A percentile compares a stretch with the other conserved stretches of the same genome.
Conservation (phyloP, 1,284 basidiomycete genomes). For the Melampsora larici-populina region DNA sequence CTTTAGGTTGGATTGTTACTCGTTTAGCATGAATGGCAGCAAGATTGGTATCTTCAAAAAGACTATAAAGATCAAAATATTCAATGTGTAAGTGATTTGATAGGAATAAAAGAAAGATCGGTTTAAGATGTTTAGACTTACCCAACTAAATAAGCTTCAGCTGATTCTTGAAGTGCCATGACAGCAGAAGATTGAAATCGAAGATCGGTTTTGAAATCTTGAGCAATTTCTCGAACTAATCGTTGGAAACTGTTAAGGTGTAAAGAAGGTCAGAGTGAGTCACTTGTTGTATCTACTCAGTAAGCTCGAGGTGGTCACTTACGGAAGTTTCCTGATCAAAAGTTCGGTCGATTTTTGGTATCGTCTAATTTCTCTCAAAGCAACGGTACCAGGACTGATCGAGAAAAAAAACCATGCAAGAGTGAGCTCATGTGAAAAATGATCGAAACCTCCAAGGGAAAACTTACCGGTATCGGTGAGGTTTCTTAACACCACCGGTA, state of each 20-base stretch:
- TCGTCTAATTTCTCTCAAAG: slow-evolving; percentile 49
- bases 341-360: slow-evolving; percentile 52
- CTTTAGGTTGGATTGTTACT: slow-evolving; percentile 66
- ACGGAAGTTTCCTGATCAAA: slow-evolving; percentile 52
- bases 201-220: slow-evolving; percentile 61
- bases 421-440: not conserved
- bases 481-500: slow-evolving; percentile 59
- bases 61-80: not conserved
- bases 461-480: slow-evolving; percentile 47
- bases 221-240: slow-evolving; percentile 70
- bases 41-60: slow-evolving; percentile 55
- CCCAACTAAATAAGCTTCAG: slow-evolving; percentile 77
- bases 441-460: slow-evolving; percentile 47
- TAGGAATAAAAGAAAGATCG: not conserved
- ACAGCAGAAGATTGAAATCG: slow-evolving; percentile 90
- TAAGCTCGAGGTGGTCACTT: slow-evolving; percentile 5
- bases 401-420: not conserved
- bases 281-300: not conserved
- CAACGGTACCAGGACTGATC: slow-evolving; percentile 56
- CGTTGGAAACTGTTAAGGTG: slow-evolving; percentile 43
- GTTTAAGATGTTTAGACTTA: not conserved
- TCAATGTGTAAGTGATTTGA: not conserved
- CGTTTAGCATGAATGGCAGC: no score
- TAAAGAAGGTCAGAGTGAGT: slow-evolving; percentile 4
- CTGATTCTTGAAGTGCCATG: no score